A percentile compares a stretch with the other conserved stretches of the same genome.
These are phyloP conservation scores for Gracilaria gracilis DNA, from an alignment of 23 red algal species.

Conservation along the genomic window DNA sequence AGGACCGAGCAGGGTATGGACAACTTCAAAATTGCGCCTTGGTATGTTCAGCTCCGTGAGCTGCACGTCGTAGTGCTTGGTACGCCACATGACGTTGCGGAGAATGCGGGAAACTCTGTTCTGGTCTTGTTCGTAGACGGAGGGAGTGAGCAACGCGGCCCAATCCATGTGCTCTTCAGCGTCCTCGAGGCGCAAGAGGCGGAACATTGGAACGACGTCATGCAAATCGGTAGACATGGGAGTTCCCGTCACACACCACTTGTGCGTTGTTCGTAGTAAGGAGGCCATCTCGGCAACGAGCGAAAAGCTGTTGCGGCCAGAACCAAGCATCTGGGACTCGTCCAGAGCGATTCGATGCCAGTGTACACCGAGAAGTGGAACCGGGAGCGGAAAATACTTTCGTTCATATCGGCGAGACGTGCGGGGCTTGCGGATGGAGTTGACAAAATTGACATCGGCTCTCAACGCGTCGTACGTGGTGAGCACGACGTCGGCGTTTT, in stretches of 20 bases:
- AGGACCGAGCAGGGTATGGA: constrained; percentile 60
- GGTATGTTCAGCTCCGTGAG: constrained; percentile 72
- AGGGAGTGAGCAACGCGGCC: constrained; percentile 16
- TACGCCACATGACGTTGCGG: constrained; percentile 78
- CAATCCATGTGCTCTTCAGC: constrained; percentile 26
- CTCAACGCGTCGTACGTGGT: constrained; percentile 94
- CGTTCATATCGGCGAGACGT: constrained; percentile 56
- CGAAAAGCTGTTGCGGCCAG: constrained; percentile 25
- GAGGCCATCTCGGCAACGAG: constrained; percentile 74
- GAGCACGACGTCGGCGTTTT: constrained; percentile 86
- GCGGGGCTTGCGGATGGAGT: constrained; percentile 16
- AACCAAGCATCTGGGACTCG: constrained; percentile 90
- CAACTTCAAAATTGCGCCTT: constrained; percentile 34
- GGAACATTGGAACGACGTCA: constrained; percentile 69
- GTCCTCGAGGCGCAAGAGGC: constrained; percentile 56
- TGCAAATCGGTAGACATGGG: constrained; percentile 62
- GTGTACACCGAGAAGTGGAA: constrained; percentile 76
- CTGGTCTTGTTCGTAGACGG: constrained; percentile 27
- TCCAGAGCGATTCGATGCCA: constrained; percentile 90
- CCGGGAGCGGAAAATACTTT: constrained; percentile 55
- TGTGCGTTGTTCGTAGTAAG: constrained; percentile 34
- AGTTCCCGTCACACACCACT: constrained; percentile 97
- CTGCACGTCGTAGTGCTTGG: constrained; percentile 68
- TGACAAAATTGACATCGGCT: constrained; percentile 65
- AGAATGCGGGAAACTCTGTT: constrained; percentile 52